phyloP scores from a whole-genome alignment of 345 rosid genomes.

The Syzygium aqueum region DNA sequence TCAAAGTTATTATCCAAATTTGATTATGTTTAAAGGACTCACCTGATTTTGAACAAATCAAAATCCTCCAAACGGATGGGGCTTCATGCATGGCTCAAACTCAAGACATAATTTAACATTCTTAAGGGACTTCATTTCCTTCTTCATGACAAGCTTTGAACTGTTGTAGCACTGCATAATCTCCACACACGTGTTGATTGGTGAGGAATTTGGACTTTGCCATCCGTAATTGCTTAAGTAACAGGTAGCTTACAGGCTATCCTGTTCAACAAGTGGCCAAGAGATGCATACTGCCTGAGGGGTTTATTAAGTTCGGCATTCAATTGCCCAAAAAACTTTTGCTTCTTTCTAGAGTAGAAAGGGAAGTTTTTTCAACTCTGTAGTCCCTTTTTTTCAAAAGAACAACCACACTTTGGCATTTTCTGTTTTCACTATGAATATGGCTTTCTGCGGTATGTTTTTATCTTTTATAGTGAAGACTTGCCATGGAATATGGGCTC shows the following conservation, averaged over 20 bases:
- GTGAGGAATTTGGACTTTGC: neutral
- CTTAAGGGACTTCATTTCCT: neutral
- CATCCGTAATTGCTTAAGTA: neutral
- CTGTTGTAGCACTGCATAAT: neutral
- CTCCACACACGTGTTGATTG: neutral
- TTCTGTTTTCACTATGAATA: neutral
- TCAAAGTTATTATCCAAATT: no score
- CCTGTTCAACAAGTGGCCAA: neutral
- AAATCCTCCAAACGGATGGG: no score
- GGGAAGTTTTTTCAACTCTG: neutral
- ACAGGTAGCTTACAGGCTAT: neutral
- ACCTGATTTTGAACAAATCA: no score
- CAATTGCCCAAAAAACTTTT: neutral
- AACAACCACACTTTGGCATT: neutral
- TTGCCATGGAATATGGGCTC: neutral
- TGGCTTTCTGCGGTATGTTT: neutral
- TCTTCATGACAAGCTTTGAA: neutral
- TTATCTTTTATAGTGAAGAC: neutral
- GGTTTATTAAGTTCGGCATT: neutral
- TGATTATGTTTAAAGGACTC: no score
- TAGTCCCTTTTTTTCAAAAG: neutral
- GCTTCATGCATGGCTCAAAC: no score
- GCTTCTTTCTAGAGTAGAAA: neutral
- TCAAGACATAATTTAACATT: no score
- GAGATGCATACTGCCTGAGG: neutral